Conservation (phyloP, 2,329 filamentous ascomycete genomes). For the Ceratocystis cacaofunesta region DNA sequence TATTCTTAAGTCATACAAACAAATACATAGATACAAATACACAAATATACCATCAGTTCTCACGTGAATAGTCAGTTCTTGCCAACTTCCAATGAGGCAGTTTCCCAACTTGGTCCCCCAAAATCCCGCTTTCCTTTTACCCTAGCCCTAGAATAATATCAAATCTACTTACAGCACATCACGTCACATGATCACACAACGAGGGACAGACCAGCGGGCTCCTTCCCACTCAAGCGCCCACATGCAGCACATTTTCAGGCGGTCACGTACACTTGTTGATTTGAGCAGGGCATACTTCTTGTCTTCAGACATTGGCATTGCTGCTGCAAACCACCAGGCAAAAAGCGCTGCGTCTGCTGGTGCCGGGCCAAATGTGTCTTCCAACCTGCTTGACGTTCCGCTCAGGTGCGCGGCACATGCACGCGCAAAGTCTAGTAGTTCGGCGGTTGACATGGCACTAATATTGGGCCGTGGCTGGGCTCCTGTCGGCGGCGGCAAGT, state of each 20-base stretch:
- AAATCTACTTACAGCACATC: background rate
- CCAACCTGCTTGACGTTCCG: constrained; percentile 60
- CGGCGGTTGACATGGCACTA: constrained; percentile 48
- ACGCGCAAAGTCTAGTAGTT: constrained; percentile 49
- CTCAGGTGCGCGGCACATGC: constrained; percentile 40
- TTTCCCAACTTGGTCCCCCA: background rate
- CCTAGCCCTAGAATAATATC: background rate
- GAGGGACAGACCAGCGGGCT: constrained; percentile 49
- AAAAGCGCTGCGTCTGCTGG: constrained; percentile 64
- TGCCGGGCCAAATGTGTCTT: constrained; percentile 55
- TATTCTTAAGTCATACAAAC: background rate
- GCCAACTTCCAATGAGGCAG: background rate
- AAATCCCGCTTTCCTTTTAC: background rate
- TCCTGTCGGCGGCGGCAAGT: background rate
- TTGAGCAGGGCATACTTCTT: constrained; percentile 66
- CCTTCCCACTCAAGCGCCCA: constrained; percentile 65
- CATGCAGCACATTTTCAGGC: constrained; percentile 65
- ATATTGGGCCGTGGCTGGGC: constrained; percentile 15
- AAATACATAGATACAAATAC: background rate
- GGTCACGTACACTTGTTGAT: constrained; percentile 60
- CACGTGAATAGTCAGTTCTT: background rate
- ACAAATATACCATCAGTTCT: background rate
- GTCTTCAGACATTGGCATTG: constrained; percentile 59
- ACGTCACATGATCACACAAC: constrained; percentile 6
- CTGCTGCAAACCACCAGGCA: constrained; percentile 80